A percentile compares a stretch with the other conserved stretches of the same genome.
These are phyloP conservation scores for Ambrosia trifida DNA, from an alignment of 129 eudicot species.

Conservation along the genomic window DNA sequence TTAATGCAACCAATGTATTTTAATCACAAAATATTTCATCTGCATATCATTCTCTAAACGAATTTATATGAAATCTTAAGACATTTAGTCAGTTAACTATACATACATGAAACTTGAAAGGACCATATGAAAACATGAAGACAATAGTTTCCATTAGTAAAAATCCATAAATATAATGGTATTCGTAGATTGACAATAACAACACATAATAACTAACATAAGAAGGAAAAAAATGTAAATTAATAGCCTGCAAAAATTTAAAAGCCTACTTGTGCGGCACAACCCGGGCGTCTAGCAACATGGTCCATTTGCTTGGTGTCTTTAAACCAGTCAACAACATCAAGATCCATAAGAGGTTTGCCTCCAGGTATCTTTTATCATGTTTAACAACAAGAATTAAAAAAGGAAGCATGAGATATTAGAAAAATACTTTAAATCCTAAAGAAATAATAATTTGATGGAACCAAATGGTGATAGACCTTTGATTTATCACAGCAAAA, in stretches of 20 bases:
- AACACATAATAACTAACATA: too few species aligned
- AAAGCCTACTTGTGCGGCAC: constrained; percentile 89
- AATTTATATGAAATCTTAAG: not conserved
- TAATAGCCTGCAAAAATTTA: constrained; percentile 29
- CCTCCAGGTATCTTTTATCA: constrained; percentile 75
- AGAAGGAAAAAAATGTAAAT: constrained; percentile 1
- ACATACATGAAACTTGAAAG: constrained; percentile 3
- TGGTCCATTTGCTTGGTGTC: constrained; percentile 94
- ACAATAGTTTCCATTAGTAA: not conserved
- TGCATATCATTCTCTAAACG: not conserved
- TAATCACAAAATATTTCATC: not conserved
- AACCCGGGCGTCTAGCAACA: constrained; percentile 92
- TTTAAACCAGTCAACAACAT: constrained; percentile 98
- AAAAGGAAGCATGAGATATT: constrained; percentile 18
- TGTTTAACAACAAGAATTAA: constrained; percentile 26
- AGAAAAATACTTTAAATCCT: not conserved
- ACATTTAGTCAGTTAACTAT: not conserved
- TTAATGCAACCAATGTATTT: not conserved
- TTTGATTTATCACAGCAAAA: constrained; percentile 89
- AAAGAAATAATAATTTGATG: constrained; percentile 13
- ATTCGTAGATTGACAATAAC: too few species aligned
- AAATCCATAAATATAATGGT: too few species aligned
- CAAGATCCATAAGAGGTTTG: constrained; percentile 97
- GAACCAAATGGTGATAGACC: constrained; percentile 39
- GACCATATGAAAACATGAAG: not conserved